These are phyloP conservation scores for Tetrapisispora taiwanensis DNA, from an alignment of 805 yeast genomes.

Conservation along the genomic window DNA sequence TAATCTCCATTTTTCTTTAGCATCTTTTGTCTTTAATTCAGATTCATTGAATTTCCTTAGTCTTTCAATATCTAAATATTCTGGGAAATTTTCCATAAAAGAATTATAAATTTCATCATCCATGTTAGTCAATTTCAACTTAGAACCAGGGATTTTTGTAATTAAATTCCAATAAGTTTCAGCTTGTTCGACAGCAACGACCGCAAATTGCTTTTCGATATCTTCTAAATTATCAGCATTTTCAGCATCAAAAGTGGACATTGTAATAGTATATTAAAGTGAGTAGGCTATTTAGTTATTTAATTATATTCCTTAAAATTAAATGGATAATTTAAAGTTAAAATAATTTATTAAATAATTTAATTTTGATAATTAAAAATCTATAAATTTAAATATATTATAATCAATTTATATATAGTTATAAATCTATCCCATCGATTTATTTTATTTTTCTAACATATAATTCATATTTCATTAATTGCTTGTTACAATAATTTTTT, in stretches of 20 bases:
- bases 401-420: no score
- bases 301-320: no score
- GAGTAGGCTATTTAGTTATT: no score
- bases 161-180: slow-evolving; percentile 86
- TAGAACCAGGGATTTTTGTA: slow-evolving; percentile 66
- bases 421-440: neutral
- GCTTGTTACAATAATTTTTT: neutral
- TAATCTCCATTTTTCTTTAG: slow-evolving; percentile 85
- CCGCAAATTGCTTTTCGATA: slow-evolving; percentile 96
- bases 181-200: slow-evolving; percentile 91
- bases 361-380: no score
- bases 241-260: slow-evolving; percentile 60
- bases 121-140: slow-evolving; percentile 56
- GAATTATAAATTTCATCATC: slow-evolving; percentile 61
- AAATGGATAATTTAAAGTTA: no score
- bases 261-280: neutral
- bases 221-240: slow-evolving; percentile 90
- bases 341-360: no score
- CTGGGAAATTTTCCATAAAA: slow-evolving; percentile 74
- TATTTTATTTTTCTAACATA: no score
- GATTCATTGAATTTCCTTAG: slow-evolving; percentile 59
- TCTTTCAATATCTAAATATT: slow-evolving; percentile 52
- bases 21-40: slow-evolving; percentile 66
- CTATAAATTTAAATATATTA: no score
- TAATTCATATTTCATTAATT: neutral